Base-by-base conservation (phyloP, 2,329 filamentous ascomycete genomes). In the Phoma sp. region DNA sequence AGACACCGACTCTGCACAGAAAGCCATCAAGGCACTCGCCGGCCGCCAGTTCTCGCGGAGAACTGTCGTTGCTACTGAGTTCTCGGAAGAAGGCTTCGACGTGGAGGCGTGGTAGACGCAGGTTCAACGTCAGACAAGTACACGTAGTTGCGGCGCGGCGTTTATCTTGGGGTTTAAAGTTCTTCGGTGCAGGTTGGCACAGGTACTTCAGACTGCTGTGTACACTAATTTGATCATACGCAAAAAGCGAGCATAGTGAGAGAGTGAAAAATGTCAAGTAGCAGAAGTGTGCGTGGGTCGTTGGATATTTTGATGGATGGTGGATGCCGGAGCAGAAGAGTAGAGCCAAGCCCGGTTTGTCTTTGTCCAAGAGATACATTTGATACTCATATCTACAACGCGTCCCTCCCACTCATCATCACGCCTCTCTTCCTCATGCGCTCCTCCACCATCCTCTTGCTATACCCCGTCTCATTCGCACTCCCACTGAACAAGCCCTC, bases 61-160 rank as follows among this genome's bases (percentile, higher is more conserved):
- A 67, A 99, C 95, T 3, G 96, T 99, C 25, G 92, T 99, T 12
- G 92, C 91, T 2, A 98, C 95, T 4, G 97, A 95, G 78, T 99
- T 97, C 76, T 90, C 92, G 21, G 96, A 98, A 87, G 94, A 98
- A 78, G 96, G 96, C 73, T 98, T 97, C 68, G 94, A 98, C 70
- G 90, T 96, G 54, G 86, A 85, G 68, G 91, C 92, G 43, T 96
- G 92, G 91, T 96, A 87, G 62, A 43, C n/a, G 4, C 15, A 2
- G 2, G 17, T 15, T 3, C 22, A 45, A 41, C 27, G 4, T 4
- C 10, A 8, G n/a, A 21, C 24, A 15, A 27, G 21, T 17, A n/a
- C 32, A 35, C 32, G 5, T 15, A 19, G 39, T 22, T 53, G 51
- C 45, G 33, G 44, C 21, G 41, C 19, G 47, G 52, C 47, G 52